phyloP scores from a whole-genome alignment of 2,329 filamentous ascomycete genomes.

The Pseudogymnoascus sp. region DNA sequence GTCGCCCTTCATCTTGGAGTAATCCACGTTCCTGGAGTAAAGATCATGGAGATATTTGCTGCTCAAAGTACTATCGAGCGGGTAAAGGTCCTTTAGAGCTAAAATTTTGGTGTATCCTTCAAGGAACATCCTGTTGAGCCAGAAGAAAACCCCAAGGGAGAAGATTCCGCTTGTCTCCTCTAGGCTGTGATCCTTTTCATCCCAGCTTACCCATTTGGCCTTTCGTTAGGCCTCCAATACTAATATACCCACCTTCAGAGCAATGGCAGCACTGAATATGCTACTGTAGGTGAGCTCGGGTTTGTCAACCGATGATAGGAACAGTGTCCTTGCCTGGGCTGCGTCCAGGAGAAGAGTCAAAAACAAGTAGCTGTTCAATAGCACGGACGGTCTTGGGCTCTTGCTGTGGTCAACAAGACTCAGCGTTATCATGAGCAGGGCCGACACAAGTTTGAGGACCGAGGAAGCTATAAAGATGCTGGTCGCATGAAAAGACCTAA shows the following conservation, averaged over 20 bases:
- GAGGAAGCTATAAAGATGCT: conserved; percentile 26
- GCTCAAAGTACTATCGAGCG: conserved; percentile 19
- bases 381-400: conserved; percentile 33
- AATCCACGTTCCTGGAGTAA: conserved; percentile 11
- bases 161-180: conserved; percentile 27
- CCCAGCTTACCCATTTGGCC: conserved; percentile 20
- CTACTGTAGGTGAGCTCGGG: conserved; percentile 13
- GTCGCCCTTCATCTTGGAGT: conserved; percentile 11
- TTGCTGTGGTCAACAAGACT: conserved; percentile 26
- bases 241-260: conserved; percentile 10
- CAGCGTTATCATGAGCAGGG: conserved; percentile 17
- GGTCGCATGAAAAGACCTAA: conserved; percentile 13
- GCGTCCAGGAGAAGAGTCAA: conserved; percentile 38
- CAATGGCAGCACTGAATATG: conserved; percentile 10
- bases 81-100: conserved; percentile 22
- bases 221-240: conserved; percentile 16
- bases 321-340: conserved; percentile 35
- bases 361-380: conserved; percentile 36
- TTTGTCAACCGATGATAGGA: conserved; percentile 23
- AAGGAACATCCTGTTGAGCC: conserved; percentile 26
- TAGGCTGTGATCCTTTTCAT: conserved; percentile 23
- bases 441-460: conserved; percentile 22
- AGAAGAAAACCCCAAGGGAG: conserved; percentile 24
- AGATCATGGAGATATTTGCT: conserved; percentile 15
- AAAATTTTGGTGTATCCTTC: conserved; percentile 22